Percentiles rank a stretch among this genome's conserved stretches.
Conservation (phyloP, 768 basidiomycete genomes). For the Termitomyces sp. region DNA sequence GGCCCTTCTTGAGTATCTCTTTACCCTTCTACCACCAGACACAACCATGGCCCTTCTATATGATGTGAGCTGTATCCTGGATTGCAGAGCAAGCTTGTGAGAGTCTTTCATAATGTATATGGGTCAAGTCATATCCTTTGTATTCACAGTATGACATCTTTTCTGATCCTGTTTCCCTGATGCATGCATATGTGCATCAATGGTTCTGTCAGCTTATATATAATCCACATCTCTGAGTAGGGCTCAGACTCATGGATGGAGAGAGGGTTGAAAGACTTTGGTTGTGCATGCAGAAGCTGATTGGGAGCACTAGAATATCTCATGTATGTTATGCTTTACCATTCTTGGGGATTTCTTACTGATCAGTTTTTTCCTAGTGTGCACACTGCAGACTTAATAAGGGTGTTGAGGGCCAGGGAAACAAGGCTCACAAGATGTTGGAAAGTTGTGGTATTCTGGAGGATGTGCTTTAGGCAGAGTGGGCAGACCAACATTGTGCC, state of each 20-base stretch:
- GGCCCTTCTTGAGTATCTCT: constrained; percentile 26
- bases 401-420: constrained; percentile 14
- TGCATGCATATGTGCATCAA: not conserved
- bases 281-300: constrained; percentile 26
- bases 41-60: constrained; percentile 25
- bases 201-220: not conserved
- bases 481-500: too few relatives aligned
- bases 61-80: constrained; percentile 31
- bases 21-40: constrained; percentile 21
- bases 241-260: not conserved
- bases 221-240: not conserved
- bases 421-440: constrained; percentile 4
- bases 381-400: constrained; percentile 5
- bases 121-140: too few relatives aligned
- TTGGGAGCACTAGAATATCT: not conserved
- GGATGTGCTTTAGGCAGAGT: too few relatives aligned
- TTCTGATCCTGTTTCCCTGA: not conserved
- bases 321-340: constrained; percentile 20
- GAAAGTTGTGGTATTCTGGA: too few relatives aligned
- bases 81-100: constrained; percentile 15
- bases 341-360: constrained; percentile 9
- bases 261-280: constrained; percentile 13
- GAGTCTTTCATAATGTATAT: too few relatives aligned
- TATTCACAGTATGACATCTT: not conserved
- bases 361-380: not conserved